Conservation (phyloP, 2,329 filamentous ascomycete genomes). For the Colletotrichum tofieldiae region DNA sequence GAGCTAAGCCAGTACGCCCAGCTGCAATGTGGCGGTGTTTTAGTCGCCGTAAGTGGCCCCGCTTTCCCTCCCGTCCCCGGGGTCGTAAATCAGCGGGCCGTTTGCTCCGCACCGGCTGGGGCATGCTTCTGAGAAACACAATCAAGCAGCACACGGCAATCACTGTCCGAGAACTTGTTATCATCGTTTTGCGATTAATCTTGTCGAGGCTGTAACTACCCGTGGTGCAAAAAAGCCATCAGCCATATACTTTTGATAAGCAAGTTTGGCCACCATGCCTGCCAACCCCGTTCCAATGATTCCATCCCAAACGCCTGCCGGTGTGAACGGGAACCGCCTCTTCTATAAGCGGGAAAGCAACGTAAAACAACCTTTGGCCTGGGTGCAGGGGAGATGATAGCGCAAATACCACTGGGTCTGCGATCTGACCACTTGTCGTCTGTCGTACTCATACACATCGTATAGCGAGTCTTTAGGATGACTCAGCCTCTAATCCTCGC, state of each 20-base stretch:
- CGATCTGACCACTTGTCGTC: too few relatives aligned
- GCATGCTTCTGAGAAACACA: not conserved
- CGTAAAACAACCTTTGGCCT: not conserved
- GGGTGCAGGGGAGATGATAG: not conserved
- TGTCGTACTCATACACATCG: not conserved
- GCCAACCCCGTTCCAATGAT: not conserved
- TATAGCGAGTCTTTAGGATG: not conserved
- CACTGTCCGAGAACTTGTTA: too few relatives aligned
- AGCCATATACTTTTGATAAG: not conserved
- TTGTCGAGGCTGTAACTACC: not conserved
- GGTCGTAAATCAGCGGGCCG: not conserved
- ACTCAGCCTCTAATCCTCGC: not conserved
- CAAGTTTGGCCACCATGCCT: not conserved
- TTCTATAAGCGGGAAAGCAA: not conserved
- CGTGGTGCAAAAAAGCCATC: not conserved
- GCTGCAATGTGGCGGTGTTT: constrained; percentile 13
- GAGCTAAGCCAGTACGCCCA: not conserved
- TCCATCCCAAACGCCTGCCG: constrained; percentile 5
- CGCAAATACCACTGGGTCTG: not conserved
- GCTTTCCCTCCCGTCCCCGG: constrained; percentile 1
- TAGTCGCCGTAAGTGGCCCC: constrained; percentile 1
- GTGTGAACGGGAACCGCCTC: not conserved
- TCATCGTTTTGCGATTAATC: not conserved
- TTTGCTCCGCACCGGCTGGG: constrained; percentile 12
- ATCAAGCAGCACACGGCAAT: not conserved